phyloP scores from a whole-genome alignment of 2,329 filamentous ascomycete genomes.

The Xylaria sp. region DNA sequence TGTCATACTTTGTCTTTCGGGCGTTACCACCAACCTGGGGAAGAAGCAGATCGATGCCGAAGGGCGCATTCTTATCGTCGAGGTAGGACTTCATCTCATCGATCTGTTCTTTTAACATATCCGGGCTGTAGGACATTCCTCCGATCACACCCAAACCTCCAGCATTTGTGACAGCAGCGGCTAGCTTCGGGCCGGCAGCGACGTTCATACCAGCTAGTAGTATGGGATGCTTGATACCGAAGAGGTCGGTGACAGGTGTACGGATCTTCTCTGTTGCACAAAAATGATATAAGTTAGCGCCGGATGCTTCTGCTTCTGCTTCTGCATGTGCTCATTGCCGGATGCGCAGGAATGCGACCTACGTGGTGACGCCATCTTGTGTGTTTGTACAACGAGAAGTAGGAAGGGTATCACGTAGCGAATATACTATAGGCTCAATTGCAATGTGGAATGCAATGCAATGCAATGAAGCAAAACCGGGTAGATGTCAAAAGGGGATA shows the following conservation, averaged over 20 bases:
- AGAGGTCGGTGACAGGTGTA: constrained; percentile 92
- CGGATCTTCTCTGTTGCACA: constrained; percentile 80
- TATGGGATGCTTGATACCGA: constrained; percentile 97
- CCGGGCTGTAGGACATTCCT: constrained; percentile 93
- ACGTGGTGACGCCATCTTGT: constrained; percentile 52
- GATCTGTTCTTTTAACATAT: constrained; percentile 96
- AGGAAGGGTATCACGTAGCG: neutral
- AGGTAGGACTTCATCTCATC: constrained; percentile 91
- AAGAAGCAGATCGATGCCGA: constrained; percentile 92
- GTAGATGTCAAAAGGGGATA: neutral
- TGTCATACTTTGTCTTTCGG: constrained; percentile 84
- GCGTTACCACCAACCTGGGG: constrained; percentile 95
- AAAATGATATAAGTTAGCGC: constrained; percentile 35
- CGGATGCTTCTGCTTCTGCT: constrained; percentile 15
- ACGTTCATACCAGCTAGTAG: constrained; percentile 99
- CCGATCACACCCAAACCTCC: constrained; percentile 97
- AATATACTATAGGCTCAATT: neutral
- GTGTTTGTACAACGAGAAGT: neutral
- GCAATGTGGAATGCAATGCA: neutral
- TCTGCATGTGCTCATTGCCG: constrained; percentile 19
- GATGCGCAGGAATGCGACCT: constrained; percentile 34
- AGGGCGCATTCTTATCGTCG: constrained; percentile 90
- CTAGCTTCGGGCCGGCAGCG: constrained; percentile 93
- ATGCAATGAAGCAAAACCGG: neutral
- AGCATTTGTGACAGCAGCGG: constrained; percentile 95